These are phyloP conservation scores for Colletotrichum paranaense DNA, from an alignment of 2,329 filamentous ascomycete genomes.

Conservation along the genomic window DNA sequence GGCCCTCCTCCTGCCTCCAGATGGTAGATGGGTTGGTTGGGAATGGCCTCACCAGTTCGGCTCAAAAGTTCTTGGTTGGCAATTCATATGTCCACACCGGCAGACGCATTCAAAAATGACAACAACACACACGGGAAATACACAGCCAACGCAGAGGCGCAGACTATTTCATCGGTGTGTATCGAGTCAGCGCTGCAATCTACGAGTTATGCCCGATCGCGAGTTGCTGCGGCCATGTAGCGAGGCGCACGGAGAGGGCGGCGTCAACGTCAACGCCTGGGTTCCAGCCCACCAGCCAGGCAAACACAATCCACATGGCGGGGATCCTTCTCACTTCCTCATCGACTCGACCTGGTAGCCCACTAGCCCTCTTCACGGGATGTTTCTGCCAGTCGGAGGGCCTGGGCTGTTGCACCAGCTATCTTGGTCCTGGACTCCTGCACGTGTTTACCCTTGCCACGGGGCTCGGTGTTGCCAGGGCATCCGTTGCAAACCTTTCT, in stretches of 20 bases:
- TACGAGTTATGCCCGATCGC: constrained; percentile 3
- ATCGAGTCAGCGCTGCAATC: constrained; percentile 24
- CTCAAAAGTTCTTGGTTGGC: not conserved
- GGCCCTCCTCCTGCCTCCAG: not conserved
- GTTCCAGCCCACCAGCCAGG: not conserved
- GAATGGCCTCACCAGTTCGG: constrained; percentile 25
- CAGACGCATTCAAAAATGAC: not conserved
- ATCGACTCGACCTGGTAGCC: not conserved
- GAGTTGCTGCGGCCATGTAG: not conserved
- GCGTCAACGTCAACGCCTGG: not conserved
- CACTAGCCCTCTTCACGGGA: constrained; percentile 7
- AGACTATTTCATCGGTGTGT: not conserved
- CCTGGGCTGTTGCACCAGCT: constrained; percentile 2
- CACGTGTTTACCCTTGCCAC: constrained; percentile 24
- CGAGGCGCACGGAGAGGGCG: constrained; percentile 8
- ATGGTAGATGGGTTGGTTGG: not conserved
- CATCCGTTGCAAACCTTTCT: constrained; percentile 2
- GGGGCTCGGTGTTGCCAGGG: constrained; percentile 15
- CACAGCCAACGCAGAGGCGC: not conserved
- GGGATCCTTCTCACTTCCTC: not conserved
- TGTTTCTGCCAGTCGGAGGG: constrained; percentile 33
- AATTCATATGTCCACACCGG: not conserved
- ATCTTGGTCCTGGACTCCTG: constrained; percentile 31
- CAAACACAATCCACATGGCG: not conserved
- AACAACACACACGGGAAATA: not conserved